Evolutionary conservation across 257 asterid species (phyloP), one percentile per base, ranked within the genome.

Genomic region (Coffea eugenioides): DNA sequence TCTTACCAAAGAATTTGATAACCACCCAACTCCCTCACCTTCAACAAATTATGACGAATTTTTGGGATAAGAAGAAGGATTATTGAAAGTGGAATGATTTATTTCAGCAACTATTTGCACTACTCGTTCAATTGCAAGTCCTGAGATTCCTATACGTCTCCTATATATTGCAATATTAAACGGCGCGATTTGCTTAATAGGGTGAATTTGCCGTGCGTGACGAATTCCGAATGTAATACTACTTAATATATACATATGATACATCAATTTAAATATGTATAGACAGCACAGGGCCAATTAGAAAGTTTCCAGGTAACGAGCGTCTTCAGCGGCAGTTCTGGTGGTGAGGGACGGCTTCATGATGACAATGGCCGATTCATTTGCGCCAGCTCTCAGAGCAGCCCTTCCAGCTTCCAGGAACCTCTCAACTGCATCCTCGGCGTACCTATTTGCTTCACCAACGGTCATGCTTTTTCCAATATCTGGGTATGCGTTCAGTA

Each of bases 311-410:
- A 77, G 83, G 34, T 84, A 73, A 0, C 72, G 48, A 61, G 16
- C 20, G 13, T 79, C 84, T 25, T 79, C 81, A 45, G 77, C 83
- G 70, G 86, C 82, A 45, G 89, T 72, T 79, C 97, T 88, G 79
- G 91, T 92, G 67, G 94, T 89, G 25, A 95, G 92, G 46, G 98
- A 85, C 16, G 99, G 98, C 80, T 89, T 89, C 99, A 95, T 95
- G 76, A 93, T 93, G 65, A 95, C 97, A 20, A 95, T 85, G 9
- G 93, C 94, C 4, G 98, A 90, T 70, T 92, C 97, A 51, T 95
- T 93, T 7, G 99, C 99, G 13, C 99, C 99, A 1, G 97, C 97
- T 78, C 87, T 86, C 84, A 95, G 75, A n/a, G 99, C 99, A 39
- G 93, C 87, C 82, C 86, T 84, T 73, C 98, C 99, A 16, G 99